Base-by-base conservation (phyloP, 306 rosid genomes). In the Alnus glutinosa region DNA sequence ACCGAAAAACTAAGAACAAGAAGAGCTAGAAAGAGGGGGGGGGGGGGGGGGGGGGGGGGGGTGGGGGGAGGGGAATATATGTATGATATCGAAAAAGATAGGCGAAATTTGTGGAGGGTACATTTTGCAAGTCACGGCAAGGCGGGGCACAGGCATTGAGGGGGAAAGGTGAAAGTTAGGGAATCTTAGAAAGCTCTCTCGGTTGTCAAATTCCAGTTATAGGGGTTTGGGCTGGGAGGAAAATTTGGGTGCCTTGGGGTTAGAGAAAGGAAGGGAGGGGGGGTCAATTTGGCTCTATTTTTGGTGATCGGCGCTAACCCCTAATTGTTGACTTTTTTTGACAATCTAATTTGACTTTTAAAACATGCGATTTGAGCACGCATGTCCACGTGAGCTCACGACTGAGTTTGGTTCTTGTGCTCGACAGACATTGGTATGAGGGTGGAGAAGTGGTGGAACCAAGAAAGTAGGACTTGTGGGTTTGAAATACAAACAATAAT, bases 111-210 rank as follows among this genome's bases (percentile, higher is more conserved):
- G 68, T 34, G 71, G 71, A 19, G 58, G 46, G 16, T 49, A 32
- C 76, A 66, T 15, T 77, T 74, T 80, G 82, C 85, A 73, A 79
- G 84, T 84, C 85, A 84, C 83, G 75, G 84, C 87, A 79, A 52
- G 30, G 70, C 44, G 77, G 7, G 44, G 86, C 87, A 74, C 86
- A 52, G 59, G 77, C 71, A 71, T 84, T 76, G 73, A 76, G 80
- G 30, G 64, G 0, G 52, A 44, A 37, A 76, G 62, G 78, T 57
- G 72, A 64, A 71, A 64, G 69, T 46, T 78, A 47, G 28, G 83
- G 67, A 67, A 72, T 81, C 67, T 82, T 79, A 59, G 71, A 58
- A 50, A 72, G 80, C 73, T 76, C 71, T 51, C 46, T 5, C 7
- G 46, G 46, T 42, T 42, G 8, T 42, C 46, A 42, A 23, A 23